Evolutionary conservation across 352 stramenopile species (phyloP).

Genomic region (Phytopythium helicoides): DNA sequence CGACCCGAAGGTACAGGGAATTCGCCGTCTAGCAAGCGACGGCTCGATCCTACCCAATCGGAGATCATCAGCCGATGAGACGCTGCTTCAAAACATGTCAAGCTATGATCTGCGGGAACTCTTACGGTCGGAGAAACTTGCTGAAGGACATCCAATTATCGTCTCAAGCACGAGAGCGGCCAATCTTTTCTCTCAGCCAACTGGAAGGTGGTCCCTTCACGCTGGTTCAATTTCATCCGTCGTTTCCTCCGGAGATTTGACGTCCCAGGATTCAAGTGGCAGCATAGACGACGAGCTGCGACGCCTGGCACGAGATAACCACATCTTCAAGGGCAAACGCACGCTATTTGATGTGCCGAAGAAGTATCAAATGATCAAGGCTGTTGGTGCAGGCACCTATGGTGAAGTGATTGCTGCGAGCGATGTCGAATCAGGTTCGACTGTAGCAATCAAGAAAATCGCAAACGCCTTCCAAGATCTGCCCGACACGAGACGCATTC

Average conservation of each 20-base stretch:
- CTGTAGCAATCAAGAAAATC: slow-evolving; percentile 96
- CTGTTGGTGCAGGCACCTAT: slow-evolving; percentile 76
- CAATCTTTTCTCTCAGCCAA: slow-evolving; percentile 20
- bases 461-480: slow-evolving; percentile 78
- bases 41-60: slow-evolving; percentile 13
- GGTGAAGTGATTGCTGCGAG: slow-evolving; percentile 81
- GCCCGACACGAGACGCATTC: slow-evolving; percentile 89
- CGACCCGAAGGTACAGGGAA: slow-evolving; percentile 44
- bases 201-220: slow-evolving; percentile 6
- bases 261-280: neutral
- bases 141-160: slow-evolving; percentile 17
- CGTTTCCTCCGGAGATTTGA: neutral
- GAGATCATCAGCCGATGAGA: slow-evolving; percentile 39
- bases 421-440: slow-evolving; percentile 72
- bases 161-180: slow-evolving; percentile 15
- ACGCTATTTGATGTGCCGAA: slow-evolving; percentile 75
- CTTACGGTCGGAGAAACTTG: slow-evolving; percentile 39
- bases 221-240: neutral
- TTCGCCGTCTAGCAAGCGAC: slow-evolving; percentile 34
- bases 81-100: slow-evolving; percentile 49
- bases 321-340: slow-evolving; percentile 63
- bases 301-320: slow-evolving; percentile 51
- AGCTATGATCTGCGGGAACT: slow-evolving; percentile 60
- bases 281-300: slow-evolving; percentile 19
- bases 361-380: slow-evolving; percentile 81